Conservation (phyloP, 257 asterid species). For the Salvia splendens region DNA sequence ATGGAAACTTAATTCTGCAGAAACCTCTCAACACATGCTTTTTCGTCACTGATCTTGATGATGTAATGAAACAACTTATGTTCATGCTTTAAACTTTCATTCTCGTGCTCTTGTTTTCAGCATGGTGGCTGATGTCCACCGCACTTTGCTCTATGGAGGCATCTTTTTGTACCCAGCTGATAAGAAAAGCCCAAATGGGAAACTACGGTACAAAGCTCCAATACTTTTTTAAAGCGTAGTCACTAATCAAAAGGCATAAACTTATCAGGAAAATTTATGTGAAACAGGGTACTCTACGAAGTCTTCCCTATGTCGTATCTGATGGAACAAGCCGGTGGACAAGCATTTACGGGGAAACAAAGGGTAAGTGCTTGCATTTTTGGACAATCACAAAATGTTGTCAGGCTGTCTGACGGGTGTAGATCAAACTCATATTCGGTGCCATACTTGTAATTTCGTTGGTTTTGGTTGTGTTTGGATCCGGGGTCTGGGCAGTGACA, state of each 20-base stretch:
- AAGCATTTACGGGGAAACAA: slow-evolving; percentile 85
- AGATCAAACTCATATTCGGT: no score
- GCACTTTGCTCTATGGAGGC: slow-evolving; percentile 97
- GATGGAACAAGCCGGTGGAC: slow-evolving; percentile 99
- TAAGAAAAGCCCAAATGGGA: slow-evolving; percentile 92
- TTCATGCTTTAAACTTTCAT: not conserved
- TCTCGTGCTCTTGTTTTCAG: slow-evolving; percentile 39
- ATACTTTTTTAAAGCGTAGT: not conserved
- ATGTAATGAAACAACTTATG: not conserved
- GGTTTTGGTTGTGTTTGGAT: no score
- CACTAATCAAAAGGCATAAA: not conserved
- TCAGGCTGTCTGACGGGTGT: no score
- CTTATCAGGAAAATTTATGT: slow-evolving; percentile 8
- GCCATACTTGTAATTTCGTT: no score
- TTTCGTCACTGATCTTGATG: no score
- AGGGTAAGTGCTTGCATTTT: slow-evolving; percentile 48
- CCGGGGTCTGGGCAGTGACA: no score
- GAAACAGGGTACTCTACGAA: slow-evolving; percentile 84
- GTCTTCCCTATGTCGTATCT: slow-evolving; percentile 98
- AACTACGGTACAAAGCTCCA: slow-evolving; percentile 55
- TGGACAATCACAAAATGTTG: no score
- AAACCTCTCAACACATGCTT: no score
- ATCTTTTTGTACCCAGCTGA: slow-evolving; percentile 95
- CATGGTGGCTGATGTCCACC: slow-evolving; percentile 99
- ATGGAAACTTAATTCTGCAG: not conserved